Evolutionary conservation across 257 asterid species (phyloP), one percentile per base, ranked within the genome.

Genomic region (Eustoma russellianum): DNA sequence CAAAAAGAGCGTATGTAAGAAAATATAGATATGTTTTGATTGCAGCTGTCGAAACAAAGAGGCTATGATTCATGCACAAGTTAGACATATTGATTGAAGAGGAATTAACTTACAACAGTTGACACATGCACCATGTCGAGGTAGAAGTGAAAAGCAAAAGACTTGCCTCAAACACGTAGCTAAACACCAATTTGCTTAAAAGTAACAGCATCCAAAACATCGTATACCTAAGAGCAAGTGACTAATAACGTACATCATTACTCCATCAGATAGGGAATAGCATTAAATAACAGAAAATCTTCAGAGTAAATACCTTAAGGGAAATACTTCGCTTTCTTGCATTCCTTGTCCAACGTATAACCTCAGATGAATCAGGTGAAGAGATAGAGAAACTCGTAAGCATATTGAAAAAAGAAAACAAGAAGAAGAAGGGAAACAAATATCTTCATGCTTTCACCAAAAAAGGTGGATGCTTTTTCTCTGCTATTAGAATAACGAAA

Each of bases 241-340:
- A 46, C 66, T 38, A 11, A 38, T 18, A 19, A 58, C 17, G 60
- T 28, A 18, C 60, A 34, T 58, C 18, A 66, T 19, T 28, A 44
- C 34, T 33, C 38, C 48, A 47, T 46, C 59, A 66, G 49, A 16
- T 11, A 45, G 13, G 60, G 67, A 61, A 55, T 19, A 53, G 14
- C 28, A 67, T n/a, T 38, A 9, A 46, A 33, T 38, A 52, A 24
- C 38, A 68, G 60, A 53, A 19, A 43, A 57, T 41, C 13, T 52
- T n/a, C 47, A n/a, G 63, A 64, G 53, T 53, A 57, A 61, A 56
- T 86, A 91, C 98, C 87, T 91, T 61, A 91, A 72, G 46, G 82
- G 64, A 18, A 96, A 84, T 50, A 87, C 67, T 80, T 91, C 96
- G 69, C 89, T 80, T 79, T 91, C 98, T 70, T 91, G 98, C 98